These are phyloP conservation scores for Deakozyma indianensis DNA, from an alignment of 805 yeast genomes.

Conservation along the genomic window DNA sequence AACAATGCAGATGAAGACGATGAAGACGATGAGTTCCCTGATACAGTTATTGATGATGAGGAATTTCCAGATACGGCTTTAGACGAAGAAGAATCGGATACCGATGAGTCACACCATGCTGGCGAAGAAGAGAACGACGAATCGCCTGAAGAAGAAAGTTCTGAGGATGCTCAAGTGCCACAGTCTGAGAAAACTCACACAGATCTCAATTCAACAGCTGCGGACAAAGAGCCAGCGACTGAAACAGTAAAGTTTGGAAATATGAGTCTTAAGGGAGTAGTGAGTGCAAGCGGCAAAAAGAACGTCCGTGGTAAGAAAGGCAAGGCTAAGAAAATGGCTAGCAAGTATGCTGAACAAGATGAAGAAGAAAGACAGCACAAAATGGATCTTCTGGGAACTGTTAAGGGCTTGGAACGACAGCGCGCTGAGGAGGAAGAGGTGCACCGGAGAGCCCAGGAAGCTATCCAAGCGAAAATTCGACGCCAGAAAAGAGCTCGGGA, in stretches of 20 bases:
- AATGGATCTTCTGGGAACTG: conserved; percentile 73
- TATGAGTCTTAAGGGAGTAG: background rate
- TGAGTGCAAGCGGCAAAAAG: background rate
- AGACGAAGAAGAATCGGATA: conserved; percentile 9
- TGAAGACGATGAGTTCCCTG: conserved; percentile 14
- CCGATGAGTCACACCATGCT: no score
- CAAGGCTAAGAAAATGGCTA: conserved; percentile 66
- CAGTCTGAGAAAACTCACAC: background rate
- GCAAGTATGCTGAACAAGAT: conserved; percentile 82
- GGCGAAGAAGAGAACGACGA: conserved; percentile 1
- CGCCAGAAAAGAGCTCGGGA: conserved; percentile 29
- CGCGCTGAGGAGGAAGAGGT: conserved; percentile 22
- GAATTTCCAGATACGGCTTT: conserved; percentile 18
- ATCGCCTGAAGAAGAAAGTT: conserved; percentile 1
- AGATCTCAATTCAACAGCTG: background rate
- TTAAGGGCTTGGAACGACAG: conserved; percentile 37
- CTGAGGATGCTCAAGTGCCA: background rate
- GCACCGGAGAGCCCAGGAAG: conserved; percentile 26
- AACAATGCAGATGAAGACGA: conserved; percentile 13
- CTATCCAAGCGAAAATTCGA: conserved; percentile 16
- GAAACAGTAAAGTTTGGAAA: background rate
- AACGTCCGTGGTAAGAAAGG: conserved; percentile 71
- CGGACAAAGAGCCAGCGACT: conserved; percentile 2
- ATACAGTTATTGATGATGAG: conserved; percentile 12
- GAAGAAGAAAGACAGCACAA: conserved; percentile 68